Conservation (phyloP, 176 grass and related monocot genomes). For the maize (Zea mays) region Zm-B73-REFERENCE-NAM-5.0 NC_050102.1:82492501-82493000, state of each 20-base stretch:
- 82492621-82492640: constrained; percentile 76
- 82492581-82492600: constrained; percentile 61
- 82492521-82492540: constrained; percentile 80
- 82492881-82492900: constrained; percentile 15
- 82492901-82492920: constrained; percentile 1
- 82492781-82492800: background rate
- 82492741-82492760: background rate
- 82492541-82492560: constrained; percentile 47
- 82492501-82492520: constrained; percentile 97
- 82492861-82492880: background rate
- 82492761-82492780: background rate
- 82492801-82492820: constrained; percentile 25
- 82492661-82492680: constrained; percentile 58
- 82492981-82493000: background rate
- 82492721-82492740: background rate
- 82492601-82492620: constrained; percentile 62
- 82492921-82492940: background rate
- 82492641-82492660: constrained; percentile 79
- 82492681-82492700: constrained; percentile 31
- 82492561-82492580: constrained; percentile 63
- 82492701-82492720: background rate
- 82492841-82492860: background rate
- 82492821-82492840: constrained; percentile 3
- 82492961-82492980: constrained; percentile 12
- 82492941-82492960: background rate